Percentiles rank a stretch among this genome's conserved stretches.
phyloP scores from a whole-genome alignment of 2,329 filamentous ascomycete species.

The Periconia sp. region DNA sequence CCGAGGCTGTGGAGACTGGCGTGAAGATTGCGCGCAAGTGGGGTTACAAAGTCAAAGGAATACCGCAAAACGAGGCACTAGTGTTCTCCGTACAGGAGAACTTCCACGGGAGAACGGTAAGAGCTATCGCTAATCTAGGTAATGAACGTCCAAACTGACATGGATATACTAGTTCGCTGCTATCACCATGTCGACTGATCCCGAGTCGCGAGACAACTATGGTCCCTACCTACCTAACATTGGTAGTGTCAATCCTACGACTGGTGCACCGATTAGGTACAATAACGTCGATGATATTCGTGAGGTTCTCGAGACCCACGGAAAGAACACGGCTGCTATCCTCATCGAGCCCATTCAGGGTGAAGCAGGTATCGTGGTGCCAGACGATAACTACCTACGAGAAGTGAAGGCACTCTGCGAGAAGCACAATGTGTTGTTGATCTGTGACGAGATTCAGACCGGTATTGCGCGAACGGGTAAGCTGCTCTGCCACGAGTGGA shows the following conservation, averaged over 20 bases:
- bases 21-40: conserved; percentile 97
- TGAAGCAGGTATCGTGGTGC: conserved; percentile 95
- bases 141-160: conserved; percentile 17
- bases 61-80: conserved; percentile 81
- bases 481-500: conserved; percentile 94
- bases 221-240: conserved; percentile 93
- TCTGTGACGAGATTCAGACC: conserved; percentile 98
- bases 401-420: conserved; percentile 85
- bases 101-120: conserved; percentile 93
- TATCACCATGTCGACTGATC: conserved; percentile 93
- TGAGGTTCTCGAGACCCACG: conserved; percentile 78
- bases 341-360: conserved; percentile 97
- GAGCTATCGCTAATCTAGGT: conserved; percentile 38
- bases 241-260: conserved; percentile 76
- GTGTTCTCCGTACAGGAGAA: conserved; percentile 88
- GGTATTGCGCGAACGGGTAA: conserved; percentile 94
- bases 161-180: conserved; percentile 76
- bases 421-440: conserved; percentile 93
- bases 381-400: conserved; percentile 84
- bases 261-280: conserved; percentile 79
- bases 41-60: conserved; percentile 96
- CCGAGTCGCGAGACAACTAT: conserved; percentile 95
- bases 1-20: conserved; percentile 93
- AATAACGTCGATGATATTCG: conserved; percentile 84
- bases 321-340: conserved; percentile 87